phyloP scores from a whole-genome alignment of 495 filamentous ascomycete species.

The Aspergillus sclerotiicarbonarius region DNA sequence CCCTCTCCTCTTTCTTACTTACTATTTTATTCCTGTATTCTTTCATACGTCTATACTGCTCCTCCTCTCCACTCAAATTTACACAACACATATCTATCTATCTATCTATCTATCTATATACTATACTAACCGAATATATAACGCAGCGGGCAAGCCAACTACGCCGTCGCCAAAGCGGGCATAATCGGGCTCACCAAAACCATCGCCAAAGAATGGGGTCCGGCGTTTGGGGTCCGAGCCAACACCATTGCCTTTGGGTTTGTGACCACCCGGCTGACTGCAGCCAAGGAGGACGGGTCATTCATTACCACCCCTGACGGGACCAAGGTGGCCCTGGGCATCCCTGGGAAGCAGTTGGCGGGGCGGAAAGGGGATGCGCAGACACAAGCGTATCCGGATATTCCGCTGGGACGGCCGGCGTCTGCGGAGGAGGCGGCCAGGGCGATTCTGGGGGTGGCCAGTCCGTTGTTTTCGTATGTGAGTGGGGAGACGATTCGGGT shows the following conservation, averaged over 20 bases:
- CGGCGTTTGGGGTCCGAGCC: slow-evolving; percentile 74
- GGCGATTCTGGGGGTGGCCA: slow-evolving; percentile 74
- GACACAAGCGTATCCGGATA: slow-evolving; percentile 55
- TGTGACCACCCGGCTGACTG: slow-evolving; percentile 74
- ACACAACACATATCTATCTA: neutral
- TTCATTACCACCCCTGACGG: slow-evolving; percentile 75
- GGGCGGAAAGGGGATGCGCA: slow-evolving; percentile 33
- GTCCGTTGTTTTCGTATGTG: slow-evolving; percentile 77
- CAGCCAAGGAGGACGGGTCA: slow-evolving; percentile 74
- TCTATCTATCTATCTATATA: neutral
- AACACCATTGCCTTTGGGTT: slow-evolving; percentile 83
- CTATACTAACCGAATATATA: neutral
- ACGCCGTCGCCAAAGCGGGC: slow-evolving; percentile 78
- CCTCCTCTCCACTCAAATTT: neutral
- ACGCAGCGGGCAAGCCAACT: slow-evolving; percentile 73
- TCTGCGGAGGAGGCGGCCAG: slow-evolving; percentile 76
- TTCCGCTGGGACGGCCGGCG: slow-evolving; percentile 73
- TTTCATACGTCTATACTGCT: neutral
- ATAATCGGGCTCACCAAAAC: slow-evolving; percentile 77
- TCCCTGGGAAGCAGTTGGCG: slow-evolving; percentile 58
- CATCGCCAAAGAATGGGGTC: slow-evolving; percentile 92
- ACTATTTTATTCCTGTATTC: neutral
- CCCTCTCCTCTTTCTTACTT: slow-evolving; percentile 1
- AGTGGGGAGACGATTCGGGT: slow-evolving; percentile 82
- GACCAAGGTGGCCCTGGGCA: slow-evolving; percentile 73